Conservation (phyloP, 2,329 filamentous ascomycete genomes). For the Colletotrichum gloeosporioides region DNA sequence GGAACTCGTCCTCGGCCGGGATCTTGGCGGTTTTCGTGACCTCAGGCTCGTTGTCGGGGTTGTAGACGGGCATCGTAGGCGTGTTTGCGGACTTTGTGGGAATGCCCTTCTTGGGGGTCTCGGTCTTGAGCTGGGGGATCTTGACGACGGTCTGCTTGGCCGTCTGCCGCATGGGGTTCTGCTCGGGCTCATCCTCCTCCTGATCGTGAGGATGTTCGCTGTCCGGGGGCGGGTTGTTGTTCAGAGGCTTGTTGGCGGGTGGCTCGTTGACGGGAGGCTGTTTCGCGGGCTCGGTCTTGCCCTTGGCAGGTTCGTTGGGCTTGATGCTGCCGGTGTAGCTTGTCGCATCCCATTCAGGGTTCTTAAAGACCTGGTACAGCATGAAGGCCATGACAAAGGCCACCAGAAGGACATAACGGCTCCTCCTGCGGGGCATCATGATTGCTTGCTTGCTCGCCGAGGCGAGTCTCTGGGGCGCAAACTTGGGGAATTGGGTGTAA, state of each 20-base stretch:
- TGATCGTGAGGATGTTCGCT: conserved; percentile 13
- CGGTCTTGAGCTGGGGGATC: conserved; percentile 17
- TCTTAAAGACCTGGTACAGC: conserved; percentile 54
- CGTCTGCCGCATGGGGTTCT: conserved; percentile 19
- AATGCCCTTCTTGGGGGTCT: not conserved
- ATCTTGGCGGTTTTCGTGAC: conserved; percentile 7
- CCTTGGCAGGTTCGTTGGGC: conserved; percentile 12
- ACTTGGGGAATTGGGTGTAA: not conserved
- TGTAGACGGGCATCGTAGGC: conserved; percentile 8
- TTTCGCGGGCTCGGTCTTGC: not conserved
- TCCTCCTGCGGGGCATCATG: conserved; percentile 65
- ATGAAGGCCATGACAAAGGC: conserved; percentile 61
- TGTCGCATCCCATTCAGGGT: conserved; percentile 38
- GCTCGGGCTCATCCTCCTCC: conserved; percentile 15
- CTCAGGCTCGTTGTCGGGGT: conserved; percentile 5
- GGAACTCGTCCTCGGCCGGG: conserved; percentile 3
- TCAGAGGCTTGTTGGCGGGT: conserved; percentile 1
- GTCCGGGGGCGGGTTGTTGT: conserved; percentile 20
- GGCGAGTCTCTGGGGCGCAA: not conserved
- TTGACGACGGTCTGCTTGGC: conserved; percentile 18
- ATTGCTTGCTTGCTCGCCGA: not conserved
- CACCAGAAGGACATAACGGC: conserved; percentile 64
- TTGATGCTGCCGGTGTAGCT: conserved; percentile 8
- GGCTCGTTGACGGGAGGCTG: conserved; percentile 11
- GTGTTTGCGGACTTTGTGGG: conserved; percentile 8